Evolutionary conservation across 2,329 filamentous ascomycete genomes (phyloP), one percentile per base, ranked within the genome.

Genomic region (Ilyonectria sp.): DNA sequence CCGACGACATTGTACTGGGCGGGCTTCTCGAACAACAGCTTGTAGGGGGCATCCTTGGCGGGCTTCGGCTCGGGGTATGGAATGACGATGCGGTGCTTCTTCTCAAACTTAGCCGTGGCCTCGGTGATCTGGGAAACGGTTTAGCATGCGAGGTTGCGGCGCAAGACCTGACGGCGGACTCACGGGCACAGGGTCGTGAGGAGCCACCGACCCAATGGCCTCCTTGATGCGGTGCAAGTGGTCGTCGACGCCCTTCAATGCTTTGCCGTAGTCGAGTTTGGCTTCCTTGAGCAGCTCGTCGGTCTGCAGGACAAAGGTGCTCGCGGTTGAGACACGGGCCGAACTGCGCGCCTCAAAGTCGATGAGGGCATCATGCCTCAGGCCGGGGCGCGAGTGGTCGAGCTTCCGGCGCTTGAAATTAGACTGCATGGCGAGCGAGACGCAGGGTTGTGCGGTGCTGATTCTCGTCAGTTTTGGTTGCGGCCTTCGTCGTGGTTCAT

Each of bases 31-130:
- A 94, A 97, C 44, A 91, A 86, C 59, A 98, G 85, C 75, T 94
- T 95, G 82, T 97, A 97, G 59, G 93, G 92, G 35, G 90, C 90
- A 79, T 95, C 91, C 75, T 90, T 89, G 11, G 89, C 84, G 2
- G 95, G 95, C 57, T 86, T 90, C 19, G 94, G 94, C n/a, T 92
- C 86, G 17, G 95, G 94, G 76, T 94, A 98, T 0, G 96, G 96
- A 54, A 97, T 88, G n/a, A 84, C 81, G 65, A 97, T 86, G 55
- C 89, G 89, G 76, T 91, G 86, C 46, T 86, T 86, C 79, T 90
- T 92, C 73, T 93, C 89, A 74, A 93, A 87, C 68, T 87, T 89
- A 76, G 91, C 85, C 0, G 85, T 85, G 9, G 93, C 94, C 73
- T 96, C 90, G 37, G 82, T 73, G 59, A 96, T 87, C 92, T 94